Evolutionary conservation across 2,329 filamentous ascomycete genomes (phyloP).

Genomic region (Diaporthe sp.): DNA sequence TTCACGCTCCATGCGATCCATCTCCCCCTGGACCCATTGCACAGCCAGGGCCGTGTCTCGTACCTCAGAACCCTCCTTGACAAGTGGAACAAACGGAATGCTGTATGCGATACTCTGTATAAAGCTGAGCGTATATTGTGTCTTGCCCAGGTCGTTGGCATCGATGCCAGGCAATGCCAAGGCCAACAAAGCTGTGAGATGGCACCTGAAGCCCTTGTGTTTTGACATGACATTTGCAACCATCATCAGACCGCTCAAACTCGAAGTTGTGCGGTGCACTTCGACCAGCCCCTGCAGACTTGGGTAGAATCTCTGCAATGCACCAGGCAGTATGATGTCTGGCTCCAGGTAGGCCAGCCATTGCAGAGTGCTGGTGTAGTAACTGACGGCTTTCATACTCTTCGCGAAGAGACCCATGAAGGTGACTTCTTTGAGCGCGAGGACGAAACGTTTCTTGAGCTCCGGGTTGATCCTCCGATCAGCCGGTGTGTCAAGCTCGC

Average conservation of each 20-base stretch:
- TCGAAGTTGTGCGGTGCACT: constrained; percentile 95
- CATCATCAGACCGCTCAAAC: constrained; percentile 91
- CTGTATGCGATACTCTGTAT: constrained; percentile 97
- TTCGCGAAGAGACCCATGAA: constrained; percentile 99
- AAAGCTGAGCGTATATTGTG: constrained; percentile 92
- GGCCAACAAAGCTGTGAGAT: constrained; percentile 94
- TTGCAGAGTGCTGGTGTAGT: constrained; percentile 91
- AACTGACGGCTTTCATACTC: constrained; percentile 90
- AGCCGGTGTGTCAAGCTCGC: constrained; percentile 87
- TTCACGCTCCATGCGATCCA: constrained; percentile 92
- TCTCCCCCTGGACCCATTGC: constrained; percentile 94
- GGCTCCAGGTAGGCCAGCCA: constrained; percentile 92
- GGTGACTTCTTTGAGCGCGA: constrained; percentile 89
- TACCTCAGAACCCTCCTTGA: constrained; percentile 75
- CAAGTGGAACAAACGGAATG: constrained; percentile 90
- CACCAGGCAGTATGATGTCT: constrained; percentile 90
- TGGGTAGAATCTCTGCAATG: constrained; percentile 95
- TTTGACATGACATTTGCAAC: constrained; percentile 91
- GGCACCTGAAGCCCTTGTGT: constrained; percentile 96
- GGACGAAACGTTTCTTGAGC: constrained; percentile 90
- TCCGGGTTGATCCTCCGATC: constrained; percentile 84
- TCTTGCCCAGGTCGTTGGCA: constrained; percentile 97
- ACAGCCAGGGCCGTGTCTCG: constrained; percentile 84
- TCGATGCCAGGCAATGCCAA: constrained; percentile 95
- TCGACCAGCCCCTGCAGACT: constrained; percentile 97